Evolutionary conservation across 1,284 basidiomycete genomes (phyloP).

Genomic region (Takashimella koratensis): DNA sequence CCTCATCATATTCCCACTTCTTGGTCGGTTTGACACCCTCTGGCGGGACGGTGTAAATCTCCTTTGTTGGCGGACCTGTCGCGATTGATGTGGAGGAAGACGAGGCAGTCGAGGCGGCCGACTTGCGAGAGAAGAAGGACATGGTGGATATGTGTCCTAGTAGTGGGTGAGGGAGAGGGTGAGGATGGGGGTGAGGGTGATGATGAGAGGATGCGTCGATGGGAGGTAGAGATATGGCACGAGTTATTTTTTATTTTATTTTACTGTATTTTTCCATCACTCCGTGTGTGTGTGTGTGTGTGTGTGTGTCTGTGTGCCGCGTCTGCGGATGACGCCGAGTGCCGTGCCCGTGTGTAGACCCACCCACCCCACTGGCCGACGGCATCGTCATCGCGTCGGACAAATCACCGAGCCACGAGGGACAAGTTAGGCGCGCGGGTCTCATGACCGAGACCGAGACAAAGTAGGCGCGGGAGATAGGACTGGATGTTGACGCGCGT

Average conservation of each 20-base stretch:
- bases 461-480: not conserved
- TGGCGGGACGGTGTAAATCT: slow-evolving; percentile 9
- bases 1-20: slow-evolving; percentile 62
- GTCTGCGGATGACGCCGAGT: too few relatives aligned
- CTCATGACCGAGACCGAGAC: not conserved
- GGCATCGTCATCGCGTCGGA: too few relatives aligned
- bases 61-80: slow-evolving; percentile 6
- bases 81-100: slow-evolving; percentile 1
- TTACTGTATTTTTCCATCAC: not conserved
- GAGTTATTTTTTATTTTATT: too few relatives aligned
- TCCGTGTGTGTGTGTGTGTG: not conserved
- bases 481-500: not conserved
- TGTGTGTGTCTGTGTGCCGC: too few relatives aligned
- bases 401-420: too few relatives aligned
- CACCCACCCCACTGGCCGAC: too few relatives aligned
- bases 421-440: not conserved
- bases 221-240: too few relatives aligned
- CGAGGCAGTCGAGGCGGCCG: not conserved
- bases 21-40: slow-evolving; percentile 25
- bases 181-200: not conserved
- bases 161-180: too few relatives aligned
- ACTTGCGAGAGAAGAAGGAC: slow-evolving; percentile 8
- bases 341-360: too few relatives aligned
- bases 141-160: too few relatives aligned
- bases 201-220: not conserved